Evolutionary conservation across 2,329 filamentous ascomycete genomes (phyloP).

Genomic region (Beauveria caledonica): DNA sequence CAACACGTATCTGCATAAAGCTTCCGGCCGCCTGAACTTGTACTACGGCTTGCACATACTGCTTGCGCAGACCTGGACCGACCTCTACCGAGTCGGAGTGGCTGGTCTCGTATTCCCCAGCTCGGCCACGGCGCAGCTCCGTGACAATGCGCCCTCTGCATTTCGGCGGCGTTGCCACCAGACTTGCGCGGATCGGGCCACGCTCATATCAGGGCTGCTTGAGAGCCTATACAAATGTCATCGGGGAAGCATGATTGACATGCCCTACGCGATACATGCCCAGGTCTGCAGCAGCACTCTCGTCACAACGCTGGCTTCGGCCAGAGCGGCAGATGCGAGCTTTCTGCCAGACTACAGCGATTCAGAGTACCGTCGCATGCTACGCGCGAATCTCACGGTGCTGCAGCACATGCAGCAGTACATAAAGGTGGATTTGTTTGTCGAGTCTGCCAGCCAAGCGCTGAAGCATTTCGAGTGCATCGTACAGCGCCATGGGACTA

Average conservation of each 20-base stretch:
- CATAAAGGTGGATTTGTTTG: constrained; percentile 9
- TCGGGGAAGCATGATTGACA: constrained; percentile 8
- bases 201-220: neutral
- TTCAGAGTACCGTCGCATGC: neutral
- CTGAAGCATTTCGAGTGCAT: constrained; percentile 8
- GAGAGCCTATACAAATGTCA: constrained; percentile 7
- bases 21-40: constrained; percentile 7
- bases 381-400: neutral
- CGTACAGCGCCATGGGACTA: neutral
- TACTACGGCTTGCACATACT: constrained; percentile 10
- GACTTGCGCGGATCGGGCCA: constrained; percentile 1
- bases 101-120: constrained; percentile 5
- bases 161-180: constrained; percentile 4
- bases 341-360: neutral
- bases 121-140: constrained; percentile 4
- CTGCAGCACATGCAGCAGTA: constrained; percentile 8
- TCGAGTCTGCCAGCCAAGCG: constrained; percentile 8
- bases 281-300: constrained; percentile 11
- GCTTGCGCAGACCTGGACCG: constrained; percentile 8
- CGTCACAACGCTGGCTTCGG: constrained; percentile 10
- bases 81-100: constrained; percentile 9
- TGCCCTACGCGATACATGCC: constrained; percentile 7
- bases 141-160: neutral
- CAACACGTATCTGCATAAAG: constrained; percentile 6
- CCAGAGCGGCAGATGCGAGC: neutral